phyloP scores from a whole-genome alignment of 805 yeast genomes.

The Teunomyces tritomae region DNA sequence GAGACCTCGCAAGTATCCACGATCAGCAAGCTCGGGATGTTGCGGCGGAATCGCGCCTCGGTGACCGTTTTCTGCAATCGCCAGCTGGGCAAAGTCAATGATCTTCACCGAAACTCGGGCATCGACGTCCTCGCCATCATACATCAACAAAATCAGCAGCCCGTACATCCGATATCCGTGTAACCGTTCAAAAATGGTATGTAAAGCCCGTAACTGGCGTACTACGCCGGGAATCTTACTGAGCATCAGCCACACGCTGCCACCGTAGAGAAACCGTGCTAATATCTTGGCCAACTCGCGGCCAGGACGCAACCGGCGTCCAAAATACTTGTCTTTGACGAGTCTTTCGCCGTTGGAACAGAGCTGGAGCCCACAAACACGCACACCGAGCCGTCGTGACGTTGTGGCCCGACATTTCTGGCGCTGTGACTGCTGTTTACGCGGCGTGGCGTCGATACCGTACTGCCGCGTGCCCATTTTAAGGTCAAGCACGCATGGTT shows the following conservation, averaged over 20 bases:
- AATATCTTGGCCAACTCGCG: slow-evolving; percentile 73
- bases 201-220: slow-evolving; percentile 56
- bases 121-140: slow-evolving; percentile 57
- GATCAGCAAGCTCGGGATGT: slow-evolving; percentile 62
- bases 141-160: slow-evolving; percentile 81
- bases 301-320: slow-evolving; percentile 72
- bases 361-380: slow-evolving; percentile 89
- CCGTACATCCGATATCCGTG: slow-evolving; percentile 88
- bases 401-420: slow-evolving; percentile 81
- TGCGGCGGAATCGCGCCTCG: slow-evolving; percentile 64
- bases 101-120: slow-evolving; percentile 52
- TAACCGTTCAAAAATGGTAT: slow-evolving; percentile 51
- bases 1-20: slow-evolving; percentile 84
- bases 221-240: slow-evolving; percentile 68
- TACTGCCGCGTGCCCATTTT: slow-evolving; percentile 99
- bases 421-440: slow-evolving; percentile 76
- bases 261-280: slow-evolving; percentile 78
- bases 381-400: slow-evolving; percentile 75
- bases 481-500: slow-evolving; percentile 89
- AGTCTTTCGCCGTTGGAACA: slow-evolving; percentile 20
- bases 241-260: slow-evolving; percentile 56
- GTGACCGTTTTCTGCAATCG: slow-evolving; percentile 55
- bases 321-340: slow-evolving; percentile 88
- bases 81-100: slow-evolving; percentile 94
- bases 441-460: slow-evolving; percentile 81